These are phyloP conservation scores for Oxytropis ochrocephala DNA, from an alignment of 306 rosid genomes.

Conservation along the genomic window DNA sequence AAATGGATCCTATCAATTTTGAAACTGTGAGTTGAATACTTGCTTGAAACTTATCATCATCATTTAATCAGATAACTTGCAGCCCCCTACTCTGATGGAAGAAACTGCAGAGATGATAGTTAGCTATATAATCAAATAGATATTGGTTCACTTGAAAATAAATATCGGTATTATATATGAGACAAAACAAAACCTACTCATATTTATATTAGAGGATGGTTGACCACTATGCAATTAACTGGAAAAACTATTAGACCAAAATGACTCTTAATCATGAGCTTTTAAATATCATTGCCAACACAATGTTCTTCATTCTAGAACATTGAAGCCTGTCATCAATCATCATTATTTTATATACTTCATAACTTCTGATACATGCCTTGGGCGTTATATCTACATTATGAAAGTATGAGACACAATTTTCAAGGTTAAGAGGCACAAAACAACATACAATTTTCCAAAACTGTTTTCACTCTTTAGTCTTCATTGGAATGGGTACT, in stretches of 20 bases:
- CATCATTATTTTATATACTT: neutral
- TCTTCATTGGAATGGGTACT: neutral
- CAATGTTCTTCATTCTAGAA: neutral
- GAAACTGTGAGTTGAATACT: slow-evolving; percentile 77
- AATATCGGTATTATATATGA: neutral
- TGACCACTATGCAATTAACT: neutral
- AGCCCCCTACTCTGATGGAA: neutral
- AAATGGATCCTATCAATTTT: slow-evolving; percentile 93
- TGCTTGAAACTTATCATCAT: slow-evolving; percentile 14
- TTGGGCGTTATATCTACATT: neutral
- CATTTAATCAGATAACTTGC: neutral
- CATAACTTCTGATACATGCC: neutral
- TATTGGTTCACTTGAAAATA: neutral
- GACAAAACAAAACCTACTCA: neutral
- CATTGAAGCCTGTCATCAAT: neutral
- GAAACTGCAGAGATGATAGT: neutral
- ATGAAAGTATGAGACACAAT: neutral
- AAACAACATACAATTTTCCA: slow-evolving; percentile 1
- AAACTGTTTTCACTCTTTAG: neutral
- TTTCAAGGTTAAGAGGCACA: neutral
- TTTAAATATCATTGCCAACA: no score
- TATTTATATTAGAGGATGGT: neutral
- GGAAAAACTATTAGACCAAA: neutral
- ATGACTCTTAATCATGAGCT: no score
- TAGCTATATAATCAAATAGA: neutral